Base-by-base conservation (phyloP, 306 rosid genomes). In the Corylus avellana region DNA sequence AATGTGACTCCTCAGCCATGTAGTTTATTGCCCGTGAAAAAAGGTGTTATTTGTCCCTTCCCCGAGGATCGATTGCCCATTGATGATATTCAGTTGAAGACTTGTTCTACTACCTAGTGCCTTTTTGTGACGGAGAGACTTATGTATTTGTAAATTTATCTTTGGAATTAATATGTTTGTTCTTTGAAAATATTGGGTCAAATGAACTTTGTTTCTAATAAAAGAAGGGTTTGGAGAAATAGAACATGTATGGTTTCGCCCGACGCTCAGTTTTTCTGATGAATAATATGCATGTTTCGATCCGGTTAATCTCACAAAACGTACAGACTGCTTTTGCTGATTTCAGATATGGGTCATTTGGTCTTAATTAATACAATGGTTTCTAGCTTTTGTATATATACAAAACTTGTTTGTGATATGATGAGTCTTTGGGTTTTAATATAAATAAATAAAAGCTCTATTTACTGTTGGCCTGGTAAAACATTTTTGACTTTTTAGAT, bases 1-100 rank as follows among this genome's bases (percentile, higher is more conserved):
- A 85, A 78, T 55, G 98, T 94, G 61, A 76, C 48, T 10, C 97
- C 97, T 49, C 13, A 51, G 76, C 66, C 97, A 1, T 92, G 98
- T 9, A 79, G 9, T 2, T 82, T 84, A 83, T 74, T 92, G 75
- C 87, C 88, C 0, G 83, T 75, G 81, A 77, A 84, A 77, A 4
- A 59, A 55, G 53, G 27, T 17, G 54, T 79, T 44, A 83, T 79
- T 0, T 90, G 94, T 70, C 50, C 78, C 72, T 91, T 73, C 75
- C 98, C 96, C 0, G 62, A 29, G 27, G 86, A 90, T 59, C 84
- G 39, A 66, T 63, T 89, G 51, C 78, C 93, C 14, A 89, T 92
- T 80, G 98, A 91, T 2, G 77, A 42, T 44, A 84, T 89, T 46
- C 42, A 87, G 74, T 57, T 94, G 58, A 74, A 72, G 76, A 84